Evolutionary conservation across 2,329 filamentous ascomycete species (phyloP).

Genomic region (Fusarium pilosicola): DNA sequence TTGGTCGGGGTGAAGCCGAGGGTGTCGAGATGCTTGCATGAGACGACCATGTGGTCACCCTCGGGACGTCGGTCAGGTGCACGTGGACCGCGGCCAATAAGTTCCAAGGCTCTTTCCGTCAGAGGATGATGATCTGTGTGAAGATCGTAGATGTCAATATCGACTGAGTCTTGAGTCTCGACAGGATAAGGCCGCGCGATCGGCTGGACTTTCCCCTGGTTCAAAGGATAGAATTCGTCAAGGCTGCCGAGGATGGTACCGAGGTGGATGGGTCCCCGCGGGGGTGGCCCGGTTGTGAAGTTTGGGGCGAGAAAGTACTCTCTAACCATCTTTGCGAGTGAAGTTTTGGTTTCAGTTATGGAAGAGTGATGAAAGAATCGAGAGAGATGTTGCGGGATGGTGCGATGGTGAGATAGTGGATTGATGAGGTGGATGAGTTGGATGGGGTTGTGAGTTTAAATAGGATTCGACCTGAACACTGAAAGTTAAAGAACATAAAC

Average conservation of each 20-base stretch:
- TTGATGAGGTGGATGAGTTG: too few species aligned
- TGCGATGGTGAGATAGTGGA: too few species aligned
- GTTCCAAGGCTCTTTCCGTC: background rate
- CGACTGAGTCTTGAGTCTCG: background rate
- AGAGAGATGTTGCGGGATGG: accelerated
- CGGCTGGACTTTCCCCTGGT: too few species aligned
- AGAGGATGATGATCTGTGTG: background rate
- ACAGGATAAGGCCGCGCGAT: too few species aligned
- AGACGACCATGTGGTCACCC: accelerated
- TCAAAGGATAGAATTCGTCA: too few species aligned
- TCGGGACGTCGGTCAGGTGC: background rate
- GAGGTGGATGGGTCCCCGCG: accelerated
- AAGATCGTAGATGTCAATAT: background rate
- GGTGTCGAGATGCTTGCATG: background rate
- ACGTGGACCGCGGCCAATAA: accelerated
- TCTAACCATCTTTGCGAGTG: background rate
- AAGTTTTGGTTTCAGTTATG: accelerated
- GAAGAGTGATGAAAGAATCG: background rate
- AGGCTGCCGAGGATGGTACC: background rate
- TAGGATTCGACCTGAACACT: background rate
- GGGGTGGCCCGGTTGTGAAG: too few species aligned
- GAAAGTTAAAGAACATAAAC: background rate
- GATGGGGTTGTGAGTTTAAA: background rate
- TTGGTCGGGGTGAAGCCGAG: accelerated
- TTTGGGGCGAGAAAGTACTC: background rate